Base-by-base conservation (phyloP, 805 yeast species). In the Candida ipomoeae region DNA sequence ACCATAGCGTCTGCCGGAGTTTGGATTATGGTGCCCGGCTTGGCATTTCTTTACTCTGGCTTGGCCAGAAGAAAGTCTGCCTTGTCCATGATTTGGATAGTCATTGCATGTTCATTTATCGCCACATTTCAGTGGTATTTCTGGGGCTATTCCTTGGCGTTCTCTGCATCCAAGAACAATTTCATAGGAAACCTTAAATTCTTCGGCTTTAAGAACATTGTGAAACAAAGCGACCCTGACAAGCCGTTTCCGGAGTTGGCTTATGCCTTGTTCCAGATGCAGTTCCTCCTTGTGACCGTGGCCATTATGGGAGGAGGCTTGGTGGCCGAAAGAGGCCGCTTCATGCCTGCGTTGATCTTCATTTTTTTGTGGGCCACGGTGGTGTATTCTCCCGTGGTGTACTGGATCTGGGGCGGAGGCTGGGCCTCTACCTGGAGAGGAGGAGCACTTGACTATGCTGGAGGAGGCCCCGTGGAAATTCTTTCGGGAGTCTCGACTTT, bases 401-500 rank as follows among this genome's bases (percentile, higher is more conserved):
- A 83, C 69, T 91, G 98, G 97, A 83, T 88, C 49, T 92, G 98
- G 98, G 86, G 89, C 50, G 84, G 84, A 42, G 98, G 99, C 37
- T 92, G 98, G 98, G 96, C 96, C 35, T 78, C 78, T 57, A 44
- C 54, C 14, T 73, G 67, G 67, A 76, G 82, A 59, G 92, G 96
- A 83, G 97, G 96, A 5, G 98, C 85, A 1, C 74, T 92, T 46
- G 99, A 92, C 66, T 92, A 88, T 67, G 99, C 99, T 21, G 99
- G 99, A 31, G 98, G 98, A 50, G 97, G 97, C 0, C 96, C 97
- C 0, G 97, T 92, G 26, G 98, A 92, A 67, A 89, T 94, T 50
- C 78, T 88, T 31, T 84, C 95, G 21, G 98, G 98, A 53, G 86
- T 90, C 21, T 87, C 89, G 34, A 97, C 96, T 1, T 84, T 92